These are phyloP conservation scores for Penicillium atrosanguineum DNA, from an alignment of 495 filamentous ascomycete genomes.

Conservation along the genomic window DNA sequence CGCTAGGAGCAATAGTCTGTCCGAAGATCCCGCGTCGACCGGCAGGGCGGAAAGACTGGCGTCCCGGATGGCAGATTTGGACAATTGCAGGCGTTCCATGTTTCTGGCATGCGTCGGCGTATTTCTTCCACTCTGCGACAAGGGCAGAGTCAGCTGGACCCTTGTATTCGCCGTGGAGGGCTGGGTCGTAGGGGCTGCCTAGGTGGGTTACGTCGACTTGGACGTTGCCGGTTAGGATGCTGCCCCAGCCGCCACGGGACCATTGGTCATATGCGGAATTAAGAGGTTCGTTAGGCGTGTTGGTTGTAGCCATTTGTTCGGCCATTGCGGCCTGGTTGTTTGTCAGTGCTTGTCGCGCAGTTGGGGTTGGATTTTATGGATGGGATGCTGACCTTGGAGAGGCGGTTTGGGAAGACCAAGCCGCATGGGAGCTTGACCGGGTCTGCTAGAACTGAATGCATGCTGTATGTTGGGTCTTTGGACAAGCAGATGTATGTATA, in stretches of 20 bases:
- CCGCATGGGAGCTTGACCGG: conserved; percentile 51
- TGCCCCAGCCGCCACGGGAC: conserved; percentile 51
- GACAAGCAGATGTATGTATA: background rate
- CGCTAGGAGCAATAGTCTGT: conserved; percentile 46
- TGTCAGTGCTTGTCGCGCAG: background rate
- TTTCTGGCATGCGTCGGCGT: conserved; percentile 44
- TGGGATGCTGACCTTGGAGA: conserved; percentile 43
- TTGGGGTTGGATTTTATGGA: background rate
- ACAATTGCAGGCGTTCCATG: conserved; percentile 50
- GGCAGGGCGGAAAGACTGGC: conserved; percentile 48
- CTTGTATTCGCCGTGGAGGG: conserved; percentile 36
- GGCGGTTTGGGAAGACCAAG: conserved; percentile 49
- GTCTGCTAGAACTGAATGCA: conserved; percentile 35
- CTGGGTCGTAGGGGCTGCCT: conserved; percentile 40
- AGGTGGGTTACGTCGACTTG: conserved; percentile 55
- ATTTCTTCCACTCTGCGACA: conserved; percentile 42
- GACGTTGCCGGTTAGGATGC: conserved; percentile 53
- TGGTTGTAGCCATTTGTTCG: conserved; percentile 36
- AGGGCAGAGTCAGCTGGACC: conserved; percentile 22
- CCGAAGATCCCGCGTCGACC: conserved; percentile 46
- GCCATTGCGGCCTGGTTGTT: conserved; percentile 46
- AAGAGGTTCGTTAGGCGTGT: conserved; percentile 32
- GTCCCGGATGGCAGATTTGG: conserved; percentile 58
- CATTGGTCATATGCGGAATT: conserved; percentile 45
- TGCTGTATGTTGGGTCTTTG: conserved; percentile 5